phyloP scores from a whole-genome alignment of 176 grass and related monocot genomes.

The Avena eriantha region DNA sequence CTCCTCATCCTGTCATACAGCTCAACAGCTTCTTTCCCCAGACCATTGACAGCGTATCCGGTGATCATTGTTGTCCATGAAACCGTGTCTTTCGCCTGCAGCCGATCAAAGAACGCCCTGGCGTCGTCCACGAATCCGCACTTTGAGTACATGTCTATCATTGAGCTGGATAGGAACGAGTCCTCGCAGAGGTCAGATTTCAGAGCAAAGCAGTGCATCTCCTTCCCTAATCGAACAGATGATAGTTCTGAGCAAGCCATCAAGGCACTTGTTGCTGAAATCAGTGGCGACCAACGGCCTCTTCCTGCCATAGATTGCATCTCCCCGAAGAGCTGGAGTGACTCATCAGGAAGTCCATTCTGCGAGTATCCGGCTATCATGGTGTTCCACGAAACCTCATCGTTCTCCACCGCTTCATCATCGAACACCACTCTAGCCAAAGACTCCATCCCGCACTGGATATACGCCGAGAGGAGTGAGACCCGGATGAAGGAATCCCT shows the following conservation, averaged over 20 bases:
- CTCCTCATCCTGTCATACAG: slow-evolving; percentile 52
- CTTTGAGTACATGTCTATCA: slow-evolving; percentile 78
- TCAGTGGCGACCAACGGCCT: slow-evolving; percentile 29
- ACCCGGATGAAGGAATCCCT: slow-evolving; percentile 53
- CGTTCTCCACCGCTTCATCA: slow-evolving; percentile 40
- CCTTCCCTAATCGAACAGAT: slow-evolving; percentile 57
- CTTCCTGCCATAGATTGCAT: slow-evolving; percentile 34
- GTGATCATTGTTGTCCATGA: slow-evolving; percentile 72
- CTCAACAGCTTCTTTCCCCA: slow-evolving; percentile 50
- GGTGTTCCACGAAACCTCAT: slow-evolving; percentile 64
- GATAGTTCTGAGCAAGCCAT: slow-evolving; percentile 68
- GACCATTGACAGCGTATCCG: slow-evolving; percentile 61
- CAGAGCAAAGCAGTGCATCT: slow-evolving; percentile 59
- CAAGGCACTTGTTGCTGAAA: slow-evolving; percentile 58
- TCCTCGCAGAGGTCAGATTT: slow-evolving; percentile 44
- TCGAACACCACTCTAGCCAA: slow-evolving; percentile 48
- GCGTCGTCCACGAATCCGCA: slow-evolving; percentile 61
- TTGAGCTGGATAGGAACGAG: slow-evolving; percentile 53
- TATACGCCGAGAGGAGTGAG: slow-evolving; percentile 65
- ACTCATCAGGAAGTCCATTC: slow-evolving; percentile 41
- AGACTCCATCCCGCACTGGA: slow-evolving; percentile 41
- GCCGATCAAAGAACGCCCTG: slow-evolving; percentile 52
- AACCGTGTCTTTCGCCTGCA: slow-evolving; percentile 50
- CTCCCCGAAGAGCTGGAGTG: slow-evolving; percentile 59
- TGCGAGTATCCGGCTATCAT: slow-evolving; percentile 70